A percentile compares a stretch with the other conserved stretches of the same genome.
phyloP scores from a whole-genome alignment of 2,329 filamentous ascomycete species.

The Biscogniauxia sp. region DNA sequence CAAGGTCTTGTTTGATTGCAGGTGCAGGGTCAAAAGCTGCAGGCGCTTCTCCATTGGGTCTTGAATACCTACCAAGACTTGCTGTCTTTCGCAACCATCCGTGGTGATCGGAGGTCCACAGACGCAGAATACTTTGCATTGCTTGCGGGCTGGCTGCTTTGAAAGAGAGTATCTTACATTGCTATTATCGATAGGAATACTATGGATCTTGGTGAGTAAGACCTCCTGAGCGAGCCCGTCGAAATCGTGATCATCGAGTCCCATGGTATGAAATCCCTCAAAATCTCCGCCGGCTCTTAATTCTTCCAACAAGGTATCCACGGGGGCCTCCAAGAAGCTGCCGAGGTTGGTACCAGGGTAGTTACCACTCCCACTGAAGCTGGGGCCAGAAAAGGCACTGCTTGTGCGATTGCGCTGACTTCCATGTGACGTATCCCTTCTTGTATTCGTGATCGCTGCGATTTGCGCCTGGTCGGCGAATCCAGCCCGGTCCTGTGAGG shows the following conservation, averaged over 20 bases:
- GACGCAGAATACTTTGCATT: slow-evolving; percentile 67
- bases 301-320: slow-evolving; percentile 69
- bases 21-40: slow-evolving; percentile 62
- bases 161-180: slow-evolving; percentile 61
- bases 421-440: slow-evolving; percentile 73
- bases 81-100: slow-evolving; percentile 51
- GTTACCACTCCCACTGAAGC: slow-evolving; percentile 37
- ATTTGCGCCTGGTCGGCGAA: slow-evolving; percentile 65
- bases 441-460: slow-evolving; percentile 43
- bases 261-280: slow-evolving; percentile 70
- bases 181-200: slow-evolving; percentile 59
- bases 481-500: slow-evolving; percentile 76
- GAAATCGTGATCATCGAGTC: slow-evolving; percentile 67
- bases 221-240: slow-evolving; percentile 71
- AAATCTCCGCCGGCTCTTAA: slow-evolving; percentile 60
- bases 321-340: slow-evolving; percentile 65
- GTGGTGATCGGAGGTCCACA: slow-evolving; percentile 55
- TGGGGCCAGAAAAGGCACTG: slow-evolving; percentile 40
- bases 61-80: slow-evolving; percentile 67
- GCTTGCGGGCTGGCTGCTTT: slow-evolving; percentile 48
- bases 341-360: slow-evolving; percentile 44
- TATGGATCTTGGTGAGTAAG: slow-evolving; percentile 69
- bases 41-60: slow-evolving; percentile 66
- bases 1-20: slow-evolving; percentile 37
- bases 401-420: slow-evolving; percentile 64